A percentile compares a stretch with the other conserved stretches of the same genome.
Conservation (phyloP, 768 basidiomycete species). For the Suillus spraguei region DNA sequence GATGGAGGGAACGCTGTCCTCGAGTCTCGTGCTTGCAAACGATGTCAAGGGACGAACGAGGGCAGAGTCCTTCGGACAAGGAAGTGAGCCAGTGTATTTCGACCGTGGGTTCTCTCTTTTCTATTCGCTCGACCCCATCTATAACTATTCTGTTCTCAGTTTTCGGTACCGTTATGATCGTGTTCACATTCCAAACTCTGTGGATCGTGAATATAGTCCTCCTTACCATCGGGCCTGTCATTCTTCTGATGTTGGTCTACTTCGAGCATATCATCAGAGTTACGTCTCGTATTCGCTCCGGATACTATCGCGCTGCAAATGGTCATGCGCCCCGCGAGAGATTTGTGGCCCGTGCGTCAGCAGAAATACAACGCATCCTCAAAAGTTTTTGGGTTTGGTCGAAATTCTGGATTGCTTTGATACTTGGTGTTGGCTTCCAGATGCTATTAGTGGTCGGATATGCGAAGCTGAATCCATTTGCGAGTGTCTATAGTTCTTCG, state of each 20-base stretch:
- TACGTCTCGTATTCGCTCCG: constrained; percentile 22
- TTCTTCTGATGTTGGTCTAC: constrained; percentile 47
- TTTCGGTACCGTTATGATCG: constrained; percentile 54
- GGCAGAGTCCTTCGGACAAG: constrained; percentile 18
- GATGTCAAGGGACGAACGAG: constrained; percentile 24
- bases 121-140: neutral
- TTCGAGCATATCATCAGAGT: constrained; percentile 31
- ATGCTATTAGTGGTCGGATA: constrained; percentile 50
- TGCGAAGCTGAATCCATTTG: constrained; percentile 63
- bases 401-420: constrained; percentile 65
- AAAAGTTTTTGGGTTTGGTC: constrained; percentile 48
- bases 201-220: constrained; percentile 59
- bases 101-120: constrained; percentile 53
- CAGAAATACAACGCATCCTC: constrained; percentile 28
- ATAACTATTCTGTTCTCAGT: constrained; percentile 41
- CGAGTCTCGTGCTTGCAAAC: constrained; percentile 58
- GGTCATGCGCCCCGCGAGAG: constrained; percentile 14
- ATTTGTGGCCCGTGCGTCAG: constrained; percentile 23
- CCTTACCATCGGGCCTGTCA: constrained; percentile 63
- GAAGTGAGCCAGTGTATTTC: constrained; percentile 59
- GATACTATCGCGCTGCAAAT: constrained; percentile 6
- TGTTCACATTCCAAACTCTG: constrained; percentile 54
- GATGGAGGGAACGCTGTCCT: constrained; percentile 66
- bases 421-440: constrained; percentile 48
- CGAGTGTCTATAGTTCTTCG: constrained; percentile 34